phyloP scores from a whole-genome alignment of 2,329 filamentous ascomycete species.

The Diaporthe sp. region DNA sequence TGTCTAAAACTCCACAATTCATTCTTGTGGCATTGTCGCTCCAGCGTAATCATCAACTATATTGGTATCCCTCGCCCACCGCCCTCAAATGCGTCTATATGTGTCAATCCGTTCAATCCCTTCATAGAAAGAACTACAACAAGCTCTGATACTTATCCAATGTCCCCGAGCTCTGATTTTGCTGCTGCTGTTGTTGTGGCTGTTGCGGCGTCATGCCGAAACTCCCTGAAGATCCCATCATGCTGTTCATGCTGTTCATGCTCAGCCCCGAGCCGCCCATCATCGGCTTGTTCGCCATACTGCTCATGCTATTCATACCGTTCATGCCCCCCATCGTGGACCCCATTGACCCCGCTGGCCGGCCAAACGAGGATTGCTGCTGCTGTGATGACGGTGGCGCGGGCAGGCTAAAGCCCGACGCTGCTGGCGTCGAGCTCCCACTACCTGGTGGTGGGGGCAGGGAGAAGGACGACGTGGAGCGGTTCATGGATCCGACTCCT shows the following conservation, averaged over 20 bases:
- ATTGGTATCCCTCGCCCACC: not conserved
- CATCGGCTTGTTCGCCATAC: conserved; percentile 42
- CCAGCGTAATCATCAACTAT: not conserved
- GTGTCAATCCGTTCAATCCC: too few species aligned
- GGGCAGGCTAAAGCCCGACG: conserved; percentile 59
- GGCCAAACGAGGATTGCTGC: conserved; percentile 39
- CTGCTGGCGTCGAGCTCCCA: conserved; percentile 44
- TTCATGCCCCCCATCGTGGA: conserved; percentile 40
- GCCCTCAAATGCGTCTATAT: not conserved
- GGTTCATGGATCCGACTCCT: conserved; percentile 48
- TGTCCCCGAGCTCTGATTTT: conserved; percentile 58
- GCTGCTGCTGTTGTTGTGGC: conserved; percentile 46
- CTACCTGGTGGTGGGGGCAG: conserved; percentile 66
- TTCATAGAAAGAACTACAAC: conserved; percentile 55
- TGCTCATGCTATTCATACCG: conserved; percentile 43
- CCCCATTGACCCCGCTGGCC: conserved; percentile 42
- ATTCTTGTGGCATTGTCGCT: not conserved
- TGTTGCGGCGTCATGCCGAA: conserved; percentile 41
- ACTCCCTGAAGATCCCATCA: conserved; percentile 44
- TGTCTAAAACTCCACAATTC: not conserved
- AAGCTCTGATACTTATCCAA: conserved; percentile 78
- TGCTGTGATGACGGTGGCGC: conserved; percentile 38
- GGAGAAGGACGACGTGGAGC: conserved; percentile 64
- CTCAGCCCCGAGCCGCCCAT: conserved; percentile 38
- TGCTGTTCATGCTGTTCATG: conserved; percentile 37